phyloP scores from a whole-genome alignment of 345 rosid genomes.

The Camelina neglecta region DNA sequence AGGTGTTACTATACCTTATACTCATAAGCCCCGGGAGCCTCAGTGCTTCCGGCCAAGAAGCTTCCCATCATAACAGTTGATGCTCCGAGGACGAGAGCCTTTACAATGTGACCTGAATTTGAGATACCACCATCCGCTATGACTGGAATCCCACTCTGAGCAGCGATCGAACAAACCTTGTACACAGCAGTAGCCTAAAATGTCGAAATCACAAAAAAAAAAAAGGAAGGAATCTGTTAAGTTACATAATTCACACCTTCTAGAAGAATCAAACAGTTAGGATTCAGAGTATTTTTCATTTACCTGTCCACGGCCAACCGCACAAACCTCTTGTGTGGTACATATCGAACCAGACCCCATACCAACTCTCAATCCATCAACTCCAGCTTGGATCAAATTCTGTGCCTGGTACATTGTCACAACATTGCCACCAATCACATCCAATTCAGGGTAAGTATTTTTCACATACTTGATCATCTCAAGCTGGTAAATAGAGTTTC shows the following conservation, averaged over 20 bases:
- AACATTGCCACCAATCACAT: slow-evolving; percentile 90
- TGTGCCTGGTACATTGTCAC: slow-evolving; percentile 88
- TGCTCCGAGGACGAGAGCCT: slow-evolving; percentile 88
- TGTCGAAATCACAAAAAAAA: slow-evolving; percentile 12
- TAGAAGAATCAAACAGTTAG: background rate
- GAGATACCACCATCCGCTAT: slow-evolving; percentile 99
- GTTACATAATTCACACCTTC: background rate
- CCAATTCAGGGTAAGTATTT: slow-evolving; percentile 68
- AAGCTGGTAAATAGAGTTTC: slow-evolving; percentile 84
- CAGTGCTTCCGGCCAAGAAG: slow-evolving; percentile 91
- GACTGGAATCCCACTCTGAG: slow-evolving; percentile 75
- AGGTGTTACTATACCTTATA: slow-evolving; percentile 53
- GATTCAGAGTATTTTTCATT: background rate
- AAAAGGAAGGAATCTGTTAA: background rate
- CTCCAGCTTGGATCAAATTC: slow-evolving; percentile 82
- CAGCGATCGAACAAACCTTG: slow-evolving; percentile 82
- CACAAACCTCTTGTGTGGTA: slow-evolving; percentile 97
- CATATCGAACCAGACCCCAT: slow-evolving; percentile 99
- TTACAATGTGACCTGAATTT: slow-evolving; percentile 93
- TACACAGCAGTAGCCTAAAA: slow-evolving; percentile 93
- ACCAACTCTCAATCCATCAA: slow-evolving; percentile 85
- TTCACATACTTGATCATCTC: slow-evolving; percentile 86
- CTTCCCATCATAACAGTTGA: slow-evolving; percentile 98
- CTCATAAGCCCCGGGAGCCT: slow-evolving; percentile 82
- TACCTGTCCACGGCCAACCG: slow-evolving; percentile 98